Evolutionary conservation across 768 basidiomycete genomes (phyloP), one percentile per base, ranked within the genome.

Genomic region (Tephrocybe sp.): DNA sequence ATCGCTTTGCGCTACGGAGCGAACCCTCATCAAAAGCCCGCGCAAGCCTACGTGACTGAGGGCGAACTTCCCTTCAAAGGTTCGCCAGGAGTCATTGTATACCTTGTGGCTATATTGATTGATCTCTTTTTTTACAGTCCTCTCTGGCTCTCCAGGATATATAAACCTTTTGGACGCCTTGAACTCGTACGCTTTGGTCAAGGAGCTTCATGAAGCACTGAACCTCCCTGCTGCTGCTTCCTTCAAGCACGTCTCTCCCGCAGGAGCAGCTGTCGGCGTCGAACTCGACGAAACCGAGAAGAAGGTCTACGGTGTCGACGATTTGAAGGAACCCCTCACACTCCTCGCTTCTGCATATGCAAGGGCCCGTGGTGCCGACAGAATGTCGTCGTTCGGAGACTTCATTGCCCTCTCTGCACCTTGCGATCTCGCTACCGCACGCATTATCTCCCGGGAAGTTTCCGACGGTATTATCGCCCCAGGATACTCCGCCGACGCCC

Each of bases 331-430:
- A 62, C 78, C 87, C 21, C 75, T 99, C 25, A 93, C 94, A 0
- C 84, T 89, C 7, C 78, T 98, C 41, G 95, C 97, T 18, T 79
- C 82, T 47, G 97, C 97, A 0, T 99, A 99, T 59, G 96, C 97
- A 38, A 86, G 97, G 38, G 97, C 97, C 40, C 84, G 97, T 63
- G 96, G 92, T 87, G 96, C 97, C 19, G 97, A 99, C 66, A 86
- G 97, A 46, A 99, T 99, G 97, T 98, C 96, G 1, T 98, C 96
- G 2, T 99, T 98, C 65, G 97, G 97, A 4, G 97, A 99, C 72
- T 99, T 98, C 66, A 95, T 99, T 60, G 97, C 94, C 0, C 78
- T 99, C 9, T 97, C 94, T 15, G 86, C 88, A 22, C 83, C 86
- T 16, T 97, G 95, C 71, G 97, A 99, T 64, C 74, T 94, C 30